phyloP scores from a whole-genome alignment of 2,329 filamentous ascomycete species.

The Penicillium sp. region DNA sequence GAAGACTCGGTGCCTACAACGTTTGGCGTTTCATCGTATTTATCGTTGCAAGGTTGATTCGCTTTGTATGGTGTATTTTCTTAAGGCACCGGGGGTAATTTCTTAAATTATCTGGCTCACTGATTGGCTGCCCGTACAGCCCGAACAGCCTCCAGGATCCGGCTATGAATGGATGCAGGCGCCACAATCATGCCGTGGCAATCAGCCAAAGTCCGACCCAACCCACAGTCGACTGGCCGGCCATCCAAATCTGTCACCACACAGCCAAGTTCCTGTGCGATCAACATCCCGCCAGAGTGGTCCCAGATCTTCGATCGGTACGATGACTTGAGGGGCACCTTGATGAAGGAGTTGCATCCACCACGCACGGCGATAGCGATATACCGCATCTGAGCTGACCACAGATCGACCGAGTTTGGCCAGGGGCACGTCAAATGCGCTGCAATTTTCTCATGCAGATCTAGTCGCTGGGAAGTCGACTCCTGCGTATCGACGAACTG shows the following conservation, averaged over 20 bases:
- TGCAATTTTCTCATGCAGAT: constrained; percentile 42
- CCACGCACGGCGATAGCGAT: constrained; percentile 51
- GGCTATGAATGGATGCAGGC: constrained; percentile 36
- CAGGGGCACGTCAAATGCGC: constrained; percentile 44
- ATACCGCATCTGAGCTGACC: constrained; percentile 57
- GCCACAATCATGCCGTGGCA: constrained; percentile 47
- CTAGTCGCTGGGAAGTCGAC: constrained; percentile 39
- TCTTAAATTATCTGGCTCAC: neutral
- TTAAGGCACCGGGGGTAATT: neutral
- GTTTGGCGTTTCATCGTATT: neutral
- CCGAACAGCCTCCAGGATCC: constrained; percentile 32
- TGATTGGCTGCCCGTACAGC: constrained; percentile 17
- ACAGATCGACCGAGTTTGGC: constrained; percentile 51
- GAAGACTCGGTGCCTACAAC: neutral
- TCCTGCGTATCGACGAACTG: constrained; percentile 49
- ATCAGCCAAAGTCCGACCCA: constrained; percentile 40
- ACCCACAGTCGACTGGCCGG: constrained; percentile 49
- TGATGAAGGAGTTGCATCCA: constrained; percentile 51
- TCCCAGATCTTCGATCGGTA: constrained; percentile 57
- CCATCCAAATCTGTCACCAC: constrained; percentile 54
- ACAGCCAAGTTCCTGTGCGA: constrained; percentile 54
- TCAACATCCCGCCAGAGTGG: constrained; percentile 55
- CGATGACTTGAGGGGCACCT: constrained; percentile 45
- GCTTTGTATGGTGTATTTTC: neutral
- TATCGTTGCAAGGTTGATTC: neutral